Base-by-base conservation (phyloP, 2,329 filamentous ascomycete genomes). In the Apiospora koreana region DNA sequence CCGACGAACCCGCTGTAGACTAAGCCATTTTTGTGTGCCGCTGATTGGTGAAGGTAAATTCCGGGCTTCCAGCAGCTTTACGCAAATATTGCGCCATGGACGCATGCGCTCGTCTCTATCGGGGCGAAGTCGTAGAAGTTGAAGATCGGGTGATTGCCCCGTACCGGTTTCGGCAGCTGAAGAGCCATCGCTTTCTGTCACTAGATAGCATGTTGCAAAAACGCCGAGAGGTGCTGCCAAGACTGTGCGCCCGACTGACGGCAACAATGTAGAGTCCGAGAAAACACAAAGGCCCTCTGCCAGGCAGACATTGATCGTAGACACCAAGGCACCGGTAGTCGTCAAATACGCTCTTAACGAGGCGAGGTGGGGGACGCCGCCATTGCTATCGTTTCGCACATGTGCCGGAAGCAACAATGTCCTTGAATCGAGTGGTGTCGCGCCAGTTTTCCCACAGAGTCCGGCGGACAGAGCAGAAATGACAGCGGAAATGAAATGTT, bases 291-390 rank as follows among this genome's bases (percentile, higher is more conserved):
- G 77, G 8, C 85, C 86, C 46, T 83, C 80, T 54, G 86, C 84
- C 48, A 82, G 76, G 3, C 85, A 82, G 66, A 88, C 81, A 48
- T 81, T 82, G 35, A 90, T 75, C 54, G 83, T 84, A 35, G 89
- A 80, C 18, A 89, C 78, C 9, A 90, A 79, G 14, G 83, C 83
- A 2, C 88, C 88, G 0, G 86, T 86, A 1, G 86, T 89, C 7
- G 88, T 89, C 67, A 90, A 76, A 72, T 88, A 87, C 10, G 86
- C 82, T 65, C 85, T 84, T 21, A 90, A 82, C 8, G 85, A 88
- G 2, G 85, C 87, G 28, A 87, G 77, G 2, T 86, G 79, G 10
- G 76, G 74, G 14, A 77, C 74, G 9, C 72, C 73, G n/a, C 76
- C 73, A 42, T 79, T 76, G 38, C 74, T 76, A 38, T 81, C 79